Evolutionary conservation across 208 protist species (phyloP).

Genomic region (Herpetomonas muscarum): DNA sequence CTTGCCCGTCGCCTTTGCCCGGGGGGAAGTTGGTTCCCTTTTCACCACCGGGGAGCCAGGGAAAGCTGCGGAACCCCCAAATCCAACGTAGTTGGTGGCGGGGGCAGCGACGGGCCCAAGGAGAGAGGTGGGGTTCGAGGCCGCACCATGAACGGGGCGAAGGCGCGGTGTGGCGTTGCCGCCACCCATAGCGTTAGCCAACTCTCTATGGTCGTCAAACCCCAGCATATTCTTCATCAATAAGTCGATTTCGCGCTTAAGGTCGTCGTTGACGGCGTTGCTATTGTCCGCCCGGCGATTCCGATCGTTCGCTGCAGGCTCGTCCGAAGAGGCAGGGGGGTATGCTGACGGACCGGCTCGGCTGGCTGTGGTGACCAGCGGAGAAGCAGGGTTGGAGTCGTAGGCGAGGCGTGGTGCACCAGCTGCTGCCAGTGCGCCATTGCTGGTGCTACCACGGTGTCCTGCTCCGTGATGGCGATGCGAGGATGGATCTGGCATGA

Average conservation of each 20-base stretch:
- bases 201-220: conserved; percentile 9
- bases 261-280: conserved; percentile 14
- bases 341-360: no score
- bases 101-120: no score
- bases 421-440: no score
- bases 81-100: neutral
- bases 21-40: neutral
- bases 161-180: neutral
- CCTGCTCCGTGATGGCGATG: neutral
- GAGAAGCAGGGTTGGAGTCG: no score
- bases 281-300: neutral
- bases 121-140: no score
- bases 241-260: conserved; percentile 37
- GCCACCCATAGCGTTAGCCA: conserved; percentile 2
- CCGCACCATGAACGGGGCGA: no score
- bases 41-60: neutral
- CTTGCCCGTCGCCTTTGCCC: neutral
- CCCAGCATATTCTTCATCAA: conserved; percentile 26
- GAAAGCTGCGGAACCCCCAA: neutral
- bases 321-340: no score
- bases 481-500: neutral
- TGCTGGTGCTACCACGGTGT: no score
- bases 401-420: no score
- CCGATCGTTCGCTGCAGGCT: neutral
- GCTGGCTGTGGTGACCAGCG: no score